Base-by-base conservation (phyloP, 441 rosid genomes). In the Pelargonium cotyledonis region DNA sequence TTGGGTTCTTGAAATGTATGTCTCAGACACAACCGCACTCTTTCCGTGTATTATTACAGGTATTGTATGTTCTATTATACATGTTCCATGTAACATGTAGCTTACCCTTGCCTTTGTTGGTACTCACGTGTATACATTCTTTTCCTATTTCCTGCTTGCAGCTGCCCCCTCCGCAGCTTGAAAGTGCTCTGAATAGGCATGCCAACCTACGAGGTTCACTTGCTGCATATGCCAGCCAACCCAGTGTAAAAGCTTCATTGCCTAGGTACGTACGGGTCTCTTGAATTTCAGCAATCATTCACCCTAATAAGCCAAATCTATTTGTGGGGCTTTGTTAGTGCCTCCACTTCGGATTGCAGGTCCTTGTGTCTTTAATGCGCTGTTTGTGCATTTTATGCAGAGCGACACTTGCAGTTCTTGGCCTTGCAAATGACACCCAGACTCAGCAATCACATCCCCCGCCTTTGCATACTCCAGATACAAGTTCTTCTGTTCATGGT, bases 21-120 rank as follows among this genome's bases (percentile, higher is more conserved):
- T 85, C 96, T 78, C 99, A 92, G 80, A 95, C 96, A 49, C 89
- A 81, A 70, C 99, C 99, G 6, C 98, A 89, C 88, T 95, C 99
- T 69, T 92, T 83, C 77, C 88, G 74, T 44, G 98, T 92, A 44
- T 77, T 92, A 65, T 77, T 66, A 46, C 69, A 66, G 60, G 57
- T 66, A 66, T 66, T 44, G 51, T 44, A 46, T 65, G 51, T 55
- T 62, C 15, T 62, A 38, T 60, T 65, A 29, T 29, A 29, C n/a
- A n/a, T n/a, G n/a, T n/a, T n/a, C n/a, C n/a, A n/a, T n/a, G n/a
- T n/a, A n/a, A n/a, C 31, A 29, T 29, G 31, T 2, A 26, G 40
- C 16, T 53, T 41, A 46, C 4, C 57, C 5, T 49, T 61, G 40
- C 41, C 9, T 35, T 38, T 63, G 16, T 61, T 65, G 66, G 66